phyloP scores from a whole-genome alignment of 108 stramenopile species.

The Pelagomonas calceolata region DNA sequence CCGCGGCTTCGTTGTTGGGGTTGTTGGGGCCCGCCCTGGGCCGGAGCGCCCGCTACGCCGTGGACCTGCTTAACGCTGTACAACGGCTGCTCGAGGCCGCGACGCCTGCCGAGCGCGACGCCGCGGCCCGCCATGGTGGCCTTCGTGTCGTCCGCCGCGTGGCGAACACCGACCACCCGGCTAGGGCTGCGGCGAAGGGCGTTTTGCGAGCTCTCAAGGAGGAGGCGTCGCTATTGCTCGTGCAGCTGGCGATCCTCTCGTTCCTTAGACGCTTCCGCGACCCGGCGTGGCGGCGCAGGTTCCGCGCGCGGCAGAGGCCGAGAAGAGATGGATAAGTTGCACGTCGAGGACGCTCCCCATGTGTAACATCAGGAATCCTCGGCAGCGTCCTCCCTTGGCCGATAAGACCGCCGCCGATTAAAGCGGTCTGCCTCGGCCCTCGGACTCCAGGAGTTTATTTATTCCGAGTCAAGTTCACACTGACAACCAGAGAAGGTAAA shows the following conservation, averaged over 20 bases:
- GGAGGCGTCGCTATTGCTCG: not conserved
- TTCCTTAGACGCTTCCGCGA: not conserved
- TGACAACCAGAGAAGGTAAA: no score
- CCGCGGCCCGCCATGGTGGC: not conserved
- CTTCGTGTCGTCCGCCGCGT: not conserved
- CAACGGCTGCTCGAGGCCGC: not conserved
- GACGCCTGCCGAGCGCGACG: not conserved
- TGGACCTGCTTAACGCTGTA: not conserved
- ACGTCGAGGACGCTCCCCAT: no score
- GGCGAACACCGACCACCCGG: not conserved
- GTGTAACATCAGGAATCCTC: no score
- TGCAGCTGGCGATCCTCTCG: not conserved
- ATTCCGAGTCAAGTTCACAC: no score
- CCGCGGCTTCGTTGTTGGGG: not conserved
- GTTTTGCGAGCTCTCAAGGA: not conserved
- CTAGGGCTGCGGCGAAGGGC: not conserved
- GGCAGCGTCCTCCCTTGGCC: no score
- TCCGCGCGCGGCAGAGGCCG: no score
- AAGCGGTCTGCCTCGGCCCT: no score
- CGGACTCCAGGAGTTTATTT: no score
- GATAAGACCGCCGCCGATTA: no score
- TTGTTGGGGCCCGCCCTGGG: not conserved
- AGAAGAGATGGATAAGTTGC: no score
- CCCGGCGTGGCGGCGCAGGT: no score
- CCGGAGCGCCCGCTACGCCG: not conserved